These are phyloP conservation scores for Porpolomopsis calyptriformis DNA, from an alignment of 768 basidiomycete genomes.

Conservation along the genomic window DNA sequence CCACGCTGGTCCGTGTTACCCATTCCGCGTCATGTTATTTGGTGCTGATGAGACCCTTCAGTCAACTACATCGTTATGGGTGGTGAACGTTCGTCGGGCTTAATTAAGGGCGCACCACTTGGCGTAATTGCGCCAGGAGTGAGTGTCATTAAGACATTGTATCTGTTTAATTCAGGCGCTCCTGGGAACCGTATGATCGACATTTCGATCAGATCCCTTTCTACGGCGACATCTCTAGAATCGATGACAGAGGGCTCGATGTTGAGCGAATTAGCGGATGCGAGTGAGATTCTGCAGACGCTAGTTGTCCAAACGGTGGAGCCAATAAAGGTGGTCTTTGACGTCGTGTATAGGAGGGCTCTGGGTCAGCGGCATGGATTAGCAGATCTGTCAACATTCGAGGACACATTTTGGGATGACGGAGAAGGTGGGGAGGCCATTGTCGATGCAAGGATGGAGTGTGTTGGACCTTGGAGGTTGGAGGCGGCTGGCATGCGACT, in stretches of 20 bases:
- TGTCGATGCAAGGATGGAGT: constrained; percentile 41
- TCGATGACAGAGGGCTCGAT: constrained; percentile 14
- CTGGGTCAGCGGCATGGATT: constrained; percentile 33
- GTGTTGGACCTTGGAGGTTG: constrained; percentile 45
- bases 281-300: constrained; percentile 57
- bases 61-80: constrained; percentile 54
- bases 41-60: constrained; percentile 16
- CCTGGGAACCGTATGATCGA: constrained; percentile 69
- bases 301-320: constrained; percentile 56
- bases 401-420: constrained; percentile 43
- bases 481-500: constrained; percentile 41
- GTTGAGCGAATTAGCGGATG: constrained; percentile 19
- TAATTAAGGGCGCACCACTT: constrained; percentile 65
- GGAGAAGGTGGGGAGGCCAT: constrained; percentile 44
- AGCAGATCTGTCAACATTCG: constrained; percentile 44
- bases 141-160: constrained; percentile 49
- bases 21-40: neutral
- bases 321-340: constrained; percentile 46
- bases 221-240: constrained; percentile 15
- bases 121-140: constrained; percentile 53
- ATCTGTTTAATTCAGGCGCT: constrained; percentile 49
- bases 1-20: constrained; percentile 43
- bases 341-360: constrained; percentile 42
- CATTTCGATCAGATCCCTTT: constrained; percentile 62
- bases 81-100: constrained; percentile 50